phyloP scores from a whole-genome alignment of 768 basidiomycete species.

The Russula ochroleuca region DNA sequence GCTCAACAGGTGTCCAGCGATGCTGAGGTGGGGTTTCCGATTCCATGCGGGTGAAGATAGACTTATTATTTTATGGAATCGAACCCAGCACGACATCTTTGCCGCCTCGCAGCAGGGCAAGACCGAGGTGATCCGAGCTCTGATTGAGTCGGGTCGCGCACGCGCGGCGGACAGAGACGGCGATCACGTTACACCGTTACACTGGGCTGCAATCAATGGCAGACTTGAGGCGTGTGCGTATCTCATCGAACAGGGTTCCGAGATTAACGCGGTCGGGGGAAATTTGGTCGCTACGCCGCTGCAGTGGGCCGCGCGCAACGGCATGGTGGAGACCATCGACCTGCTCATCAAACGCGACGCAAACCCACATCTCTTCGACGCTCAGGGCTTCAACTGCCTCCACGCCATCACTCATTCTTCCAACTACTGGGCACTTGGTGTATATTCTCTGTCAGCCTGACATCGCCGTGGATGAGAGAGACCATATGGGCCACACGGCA shows the following conservation, averaged over 20 bases:
- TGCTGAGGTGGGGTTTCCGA: neutral
- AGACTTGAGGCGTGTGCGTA: conserved; percentile 81
- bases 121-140: conserved; percentile 51
- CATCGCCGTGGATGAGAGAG: conserved; percentile 81
- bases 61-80: neutral
- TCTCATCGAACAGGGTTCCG: conserved; percentile 84
- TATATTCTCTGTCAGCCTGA: conserved; percentile 83
- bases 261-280: conserved; percentile 91
- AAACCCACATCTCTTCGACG: conserved; percentile 89
- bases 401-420: conserved; percentile 92
- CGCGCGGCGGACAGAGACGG: conserved; percentile 72
- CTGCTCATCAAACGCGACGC: conserved; percentile 84
- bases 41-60: neutral
- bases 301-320: conserved; percentile 96
- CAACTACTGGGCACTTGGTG: conserved; percentile 85
- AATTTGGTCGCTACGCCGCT: conserved; percentile 82
- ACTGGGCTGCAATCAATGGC: conserved; percentile 96
- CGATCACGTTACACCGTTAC: conserved; percentile 91
- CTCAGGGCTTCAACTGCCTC: conserved; percentile 90
- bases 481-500: conserved; percentile 86
- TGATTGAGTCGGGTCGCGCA: conserved; percentile 66
- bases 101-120: conserved; percentile 85
- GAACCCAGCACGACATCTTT: conserved; percentile 58
- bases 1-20: too few relatives aligned
- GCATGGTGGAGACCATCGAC: conserved; percentile 94